Conservation (phyloP, 805 yeast genomes). For the Metschnikowia orientalis region DNA sequence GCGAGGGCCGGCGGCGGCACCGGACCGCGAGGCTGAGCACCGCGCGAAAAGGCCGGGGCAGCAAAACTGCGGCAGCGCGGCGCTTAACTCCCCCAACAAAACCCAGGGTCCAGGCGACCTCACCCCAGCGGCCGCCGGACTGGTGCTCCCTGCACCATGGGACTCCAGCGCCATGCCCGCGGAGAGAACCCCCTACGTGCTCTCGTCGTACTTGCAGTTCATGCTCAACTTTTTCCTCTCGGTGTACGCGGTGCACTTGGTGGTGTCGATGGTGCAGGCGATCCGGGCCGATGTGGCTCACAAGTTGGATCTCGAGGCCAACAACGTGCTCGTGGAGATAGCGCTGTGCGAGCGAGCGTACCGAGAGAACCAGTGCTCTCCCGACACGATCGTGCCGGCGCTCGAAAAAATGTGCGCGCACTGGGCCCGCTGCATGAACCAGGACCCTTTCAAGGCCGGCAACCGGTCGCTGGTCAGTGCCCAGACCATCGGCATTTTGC, state of each 20-base stretch:
- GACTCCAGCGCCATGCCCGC: slow-evolving; percentile 46
- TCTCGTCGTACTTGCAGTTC: slow-evolving; percentile 61
- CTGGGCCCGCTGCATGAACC: slow-evolving; percentile 66
- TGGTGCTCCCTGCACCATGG: slow-evolving; percentile 61
- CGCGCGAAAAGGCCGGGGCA: no score
- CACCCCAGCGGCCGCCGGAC: no score
- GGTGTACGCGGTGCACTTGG: slow-evolving; percentile 40
- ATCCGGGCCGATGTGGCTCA: slow-evolving; percentile 51
- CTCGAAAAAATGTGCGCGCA: slow-evolving; percentile 50
- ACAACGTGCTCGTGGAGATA: slow-evolving; percentile 47
- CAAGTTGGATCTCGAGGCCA: slow-evolving; percentile 46
- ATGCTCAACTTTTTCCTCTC: slow-evolving; percentile 46
- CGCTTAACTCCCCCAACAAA: no score
- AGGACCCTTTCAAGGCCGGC: slow-evolving; percentile 47
- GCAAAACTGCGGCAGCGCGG: no score
- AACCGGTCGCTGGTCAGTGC: slow-evolving; percentile 55
- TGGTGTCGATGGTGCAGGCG: slow-evolving; percentile 42
- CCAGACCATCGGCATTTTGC: slow-evolving; percentile 54
- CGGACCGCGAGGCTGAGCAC: background rate
- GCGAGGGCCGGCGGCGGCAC: background rate
- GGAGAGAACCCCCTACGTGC: slow-evolving; percentile 50
- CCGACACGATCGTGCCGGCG: slow-evolving; percentile 54
- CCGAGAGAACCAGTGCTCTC: slow-evolving; percentile 53
- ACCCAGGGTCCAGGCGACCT: no score
- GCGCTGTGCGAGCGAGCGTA: slow-evolving; percentile 51